Evolutionary conservation across 2,329 filamentous ascomycete genomes (phyloP), one percentile per base, ranked within the genome.

Genomic region (Stachybotrys chartarum): DNA sequence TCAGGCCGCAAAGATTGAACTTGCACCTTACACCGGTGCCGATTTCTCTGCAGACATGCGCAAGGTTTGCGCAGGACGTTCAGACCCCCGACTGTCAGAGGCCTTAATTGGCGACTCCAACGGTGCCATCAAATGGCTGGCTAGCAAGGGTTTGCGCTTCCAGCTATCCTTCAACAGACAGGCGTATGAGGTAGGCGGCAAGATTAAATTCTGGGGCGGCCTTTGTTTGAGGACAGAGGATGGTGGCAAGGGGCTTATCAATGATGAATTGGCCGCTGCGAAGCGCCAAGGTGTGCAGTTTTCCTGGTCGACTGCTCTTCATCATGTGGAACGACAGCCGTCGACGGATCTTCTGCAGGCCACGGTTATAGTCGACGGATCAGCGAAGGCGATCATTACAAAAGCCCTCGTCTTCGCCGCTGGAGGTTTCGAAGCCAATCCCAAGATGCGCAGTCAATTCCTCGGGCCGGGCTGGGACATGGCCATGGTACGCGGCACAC

Each of bases 161-260:
- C 77, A 83, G 62, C 70, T 88, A 3, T 80, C 77, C 2, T 87
- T 87, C 66, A 82, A 86, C 56, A 74, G 85, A 3, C 85, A 89
- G 63, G 82, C 85, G 0, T 88, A 85, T 64, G 73, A 83, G 55
- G 76, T 86, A n/a, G 72, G 81, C 52, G 82, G 80, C 1, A 71
- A 78, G 32, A 77, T 77, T 63, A 84, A 82, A 62, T 88, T 88
- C 64, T 88, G 84, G 84, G 85, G 85, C 11, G 85, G 85, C 0
- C 68, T 88, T 64, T 75, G 73, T n/a, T 67, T 87, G 39, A 83
- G 78, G 62, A 83, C 80, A 0, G 63, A 80, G 52, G 78, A 83
- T 58, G 82, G 82, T 1, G 84, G 84, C 0, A 84, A 84, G 60
- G 81, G 83, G 0, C 68, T 87, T 6, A 76, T 85, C 4, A 64